These are phyloP conservation scores for Tricholomella constricta DNA, from an alignment of 768 basidiomycete species.

Conservation along the genomic window DNA sequence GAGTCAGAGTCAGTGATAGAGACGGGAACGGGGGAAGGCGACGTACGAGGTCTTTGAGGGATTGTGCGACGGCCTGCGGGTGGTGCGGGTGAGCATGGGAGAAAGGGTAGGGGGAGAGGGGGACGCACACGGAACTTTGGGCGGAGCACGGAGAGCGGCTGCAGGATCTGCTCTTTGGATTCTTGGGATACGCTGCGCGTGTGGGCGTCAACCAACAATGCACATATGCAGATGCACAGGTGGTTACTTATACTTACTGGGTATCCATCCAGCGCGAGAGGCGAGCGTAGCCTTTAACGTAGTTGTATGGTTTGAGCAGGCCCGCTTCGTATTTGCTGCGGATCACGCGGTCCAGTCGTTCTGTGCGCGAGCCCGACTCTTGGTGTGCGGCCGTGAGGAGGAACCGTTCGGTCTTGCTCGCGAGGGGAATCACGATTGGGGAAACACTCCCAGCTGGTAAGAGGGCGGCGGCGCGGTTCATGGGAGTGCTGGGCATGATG, in stretches of 20 bases:
- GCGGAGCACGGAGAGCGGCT: slow-evolving; percentile 83
- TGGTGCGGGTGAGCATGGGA: slow-evolving; percentile 21
- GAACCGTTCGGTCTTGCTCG: slow-evolving; percentile 85
- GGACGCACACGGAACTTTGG: slow-evolving; percentile 77
- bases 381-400: slow-evolving; percentile 91
- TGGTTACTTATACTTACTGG: slow-evolving; percentile 54
- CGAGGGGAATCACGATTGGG: slow-evolving; percentile 63
- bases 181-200: slow-evolving; percentile 76
- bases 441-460: slow-evolving; percentile 36
- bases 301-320: slow-evolving; percentile 92
- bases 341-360: slow-evolving; percentile 88
- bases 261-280: slow-evolving; percentile 94
- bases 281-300: slow-evolving; percentile 92
- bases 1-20: slow-evolving; percentile 1
- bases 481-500: no score
- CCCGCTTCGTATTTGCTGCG: slow-evolving; percentile 97
- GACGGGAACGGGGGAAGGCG: background rate
- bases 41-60: slow-evolving; percentile 75
- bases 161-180: slow-evolving; percentile 88
- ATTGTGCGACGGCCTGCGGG: slow-evolving; percentile 71
- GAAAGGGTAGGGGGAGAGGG: slow-evolving; percentile 3
- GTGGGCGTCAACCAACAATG: background rate
- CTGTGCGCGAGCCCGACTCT: slow-evolving; percentile 85
- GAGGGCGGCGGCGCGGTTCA: background rate
- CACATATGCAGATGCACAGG: background rate